These are phyloP conservation scores for Collybiopsis luxurians DNA, from an alignment of 768 basidiomycete genomes.

Conservation along the genomic window DNA sequence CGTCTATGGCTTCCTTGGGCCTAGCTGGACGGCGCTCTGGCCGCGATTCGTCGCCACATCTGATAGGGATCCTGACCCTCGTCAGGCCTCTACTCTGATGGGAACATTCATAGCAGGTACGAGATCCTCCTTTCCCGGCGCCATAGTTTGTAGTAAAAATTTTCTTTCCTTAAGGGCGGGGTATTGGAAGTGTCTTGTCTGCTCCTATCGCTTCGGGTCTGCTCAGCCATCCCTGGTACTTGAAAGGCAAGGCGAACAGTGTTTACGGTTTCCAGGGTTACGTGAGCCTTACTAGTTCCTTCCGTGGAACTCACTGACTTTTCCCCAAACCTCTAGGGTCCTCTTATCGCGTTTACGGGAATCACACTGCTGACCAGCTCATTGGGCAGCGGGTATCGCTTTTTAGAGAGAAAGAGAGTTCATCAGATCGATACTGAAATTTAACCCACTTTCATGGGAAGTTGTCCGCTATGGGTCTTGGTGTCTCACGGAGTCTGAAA, in stretches of 20 bases:
- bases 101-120: neutral
- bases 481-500: no score
- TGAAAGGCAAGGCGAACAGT: neutral
- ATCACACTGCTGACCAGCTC: neutral
- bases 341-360: neutral
- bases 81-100: slow-evolving; percentile 3
- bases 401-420: neutral
- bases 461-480: no score
- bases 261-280: neutral
- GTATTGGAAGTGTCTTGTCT: neutral
- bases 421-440: no score
- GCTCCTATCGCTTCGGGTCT: neutral
- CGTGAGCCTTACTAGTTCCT: neutral
- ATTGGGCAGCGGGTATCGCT: neutral
- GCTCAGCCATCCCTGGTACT: neutral
- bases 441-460: no score
- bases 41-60: slow-evolving; percentile 2
- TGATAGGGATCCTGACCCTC: slow-evolving; percentile 5
- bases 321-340: neutral
- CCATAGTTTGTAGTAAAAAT: no score
- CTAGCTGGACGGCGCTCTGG: slow-evolving; percentile 7
- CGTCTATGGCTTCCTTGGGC: slow-evolving; percentile 8
- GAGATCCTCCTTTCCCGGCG: neutral
- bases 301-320: neutral
- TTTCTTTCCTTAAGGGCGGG: neutral